Evolutionary conservation across 1,139 yeast species (phyloP).

Genomic region (Pichia norvegensis): DNA sequence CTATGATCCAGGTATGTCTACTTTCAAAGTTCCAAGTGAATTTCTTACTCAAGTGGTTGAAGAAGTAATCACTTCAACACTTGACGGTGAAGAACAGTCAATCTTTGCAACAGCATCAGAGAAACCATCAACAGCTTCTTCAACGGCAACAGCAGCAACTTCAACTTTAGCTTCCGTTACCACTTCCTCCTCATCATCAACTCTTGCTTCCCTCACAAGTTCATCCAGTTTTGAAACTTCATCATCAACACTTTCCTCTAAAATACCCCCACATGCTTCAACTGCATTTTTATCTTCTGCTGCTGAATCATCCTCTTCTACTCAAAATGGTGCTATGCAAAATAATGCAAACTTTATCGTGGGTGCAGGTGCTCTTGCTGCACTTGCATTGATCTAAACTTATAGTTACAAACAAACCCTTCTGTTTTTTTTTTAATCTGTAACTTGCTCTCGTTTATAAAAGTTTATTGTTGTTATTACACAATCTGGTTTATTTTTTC

Average conservation of each 20-base stretch:
- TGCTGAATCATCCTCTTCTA: neutral
- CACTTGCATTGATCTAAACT: neutral
- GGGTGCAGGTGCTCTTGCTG: neutral
- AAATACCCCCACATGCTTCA: no score
- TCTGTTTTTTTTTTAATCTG: no score
- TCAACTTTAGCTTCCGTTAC: neutral
- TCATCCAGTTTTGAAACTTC: no score
- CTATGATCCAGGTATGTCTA: slow-evolving; percentile 27
- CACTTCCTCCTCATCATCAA: neutral
- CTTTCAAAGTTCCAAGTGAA: slow-evolving; percentile 31
- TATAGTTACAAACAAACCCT: no score
- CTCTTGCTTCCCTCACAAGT: neutral
- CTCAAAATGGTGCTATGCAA: neutral
- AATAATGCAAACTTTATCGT: neutral
- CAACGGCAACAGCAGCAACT: neutral
- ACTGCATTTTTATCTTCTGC: neutral
- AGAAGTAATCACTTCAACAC: neutral
- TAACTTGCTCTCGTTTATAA: no score
- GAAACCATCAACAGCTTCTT: neutral
- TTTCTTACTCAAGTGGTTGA: slow-evolving; percentile 7
- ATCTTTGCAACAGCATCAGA: neutral
- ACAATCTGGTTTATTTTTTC: neutral
- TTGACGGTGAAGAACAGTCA: neutral
- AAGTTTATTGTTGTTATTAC: neutral
- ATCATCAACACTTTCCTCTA: neutral